Percentiles rank a stretch among this genome's conserved stretches.
These are phyloP conservation scores for Rhipidocladum racemiflorum DNA, from an alignment of 176 grass and related monocot species.

Conservation along the genomic window DNA sequence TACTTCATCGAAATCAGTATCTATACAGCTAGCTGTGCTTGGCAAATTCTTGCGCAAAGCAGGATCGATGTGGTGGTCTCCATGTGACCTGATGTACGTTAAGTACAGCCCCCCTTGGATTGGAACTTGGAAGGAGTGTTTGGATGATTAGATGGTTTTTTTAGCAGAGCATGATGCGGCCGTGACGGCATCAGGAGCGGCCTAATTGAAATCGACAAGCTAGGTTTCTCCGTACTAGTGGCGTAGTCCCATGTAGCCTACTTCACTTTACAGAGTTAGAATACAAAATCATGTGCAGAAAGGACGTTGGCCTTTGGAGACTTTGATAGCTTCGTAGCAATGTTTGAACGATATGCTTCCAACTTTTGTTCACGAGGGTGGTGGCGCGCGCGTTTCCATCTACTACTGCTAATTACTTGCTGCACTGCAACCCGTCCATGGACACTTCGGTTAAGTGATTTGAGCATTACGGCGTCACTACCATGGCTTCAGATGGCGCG, in stretches of 20 bases:
- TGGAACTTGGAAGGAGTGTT: too few relatives aligned
- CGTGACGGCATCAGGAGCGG: neutral
- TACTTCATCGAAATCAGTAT: neutral
- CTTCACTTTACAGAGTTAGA: neutral
- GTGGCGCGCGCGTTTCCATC: neutral
- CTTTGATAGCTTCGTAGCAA: neutral
- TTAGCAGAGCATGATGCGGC: neutral
- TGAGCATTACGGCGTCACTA: neutral
- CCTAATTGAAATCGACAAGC: neutral
- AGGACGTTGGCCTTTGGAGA: slow-evolving; percentile 1
- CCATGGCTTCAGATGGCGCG: neutral
- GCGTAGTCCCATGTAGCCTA: neutral
- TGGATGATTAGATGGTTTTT: neutral
- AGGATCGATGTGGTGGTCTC: neutral
- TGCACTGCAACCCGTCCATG: too few relatives aligned
- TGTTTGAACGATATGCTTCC: neutral
- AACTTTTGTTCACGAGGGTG: slow-evolving; percentile 16
- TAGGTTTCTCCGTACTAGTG: neutral
- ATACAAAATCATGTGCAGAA: neutral
- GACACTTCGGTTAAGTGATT: too few relatives aligned
- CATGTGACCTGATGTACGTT: neutral
- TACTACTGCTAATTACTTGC: too few relatives aligned
- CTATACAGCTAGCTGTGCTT: neutral
- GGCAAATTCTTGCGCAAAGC: neutral
- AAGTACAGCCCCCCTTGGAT: too few relatives aligned